phyloP scores from a whole-genome alignment of 192 early-diverging fungal genomes.

The Coemansia sp. region DNA sequence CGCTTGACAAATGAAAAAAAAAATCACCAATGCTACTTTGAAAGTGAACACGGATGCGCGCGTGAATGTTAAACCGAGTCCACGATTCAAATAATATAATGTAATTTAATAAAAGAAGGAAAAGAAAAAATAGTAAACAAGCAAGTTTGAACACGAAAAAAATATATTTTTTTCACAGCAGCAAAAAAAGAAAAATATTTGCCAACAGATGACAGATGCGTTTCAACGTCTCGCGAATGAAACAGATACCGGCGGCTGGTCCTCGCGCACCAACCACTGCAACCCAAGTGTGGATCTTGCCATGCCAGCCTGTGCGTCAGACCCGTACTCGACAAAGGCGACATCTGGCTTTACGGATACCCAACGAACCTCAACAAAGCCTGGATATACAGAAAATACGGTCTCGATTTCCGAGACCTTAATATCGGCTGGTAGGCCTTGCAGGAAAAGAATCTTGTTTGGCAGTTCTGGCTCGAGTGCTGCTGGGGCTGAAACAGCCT shows the following conservation, averaged over 20 bases:
- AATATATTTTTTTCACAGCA: neutral
- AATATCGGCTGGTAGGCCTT: constrained; percentile 76
- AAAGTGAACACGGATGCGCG: neutral
- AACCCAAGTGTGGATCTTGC: constrained; percentile 65
- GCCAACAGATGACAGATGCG: neutral
- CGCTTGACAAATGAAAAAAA: neutral
- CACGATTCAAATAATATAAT: neutral
- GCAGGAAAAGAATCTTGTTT: constrained; percentile 93
- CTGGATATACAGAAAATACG: constrained; percentile 60
- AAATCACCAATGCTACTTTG: neutral
- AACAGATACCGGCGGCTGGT: constrained; percentile 25
- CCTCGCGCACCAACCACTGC: constrained; percentile 16
- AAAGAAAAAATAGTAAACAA: neutral
- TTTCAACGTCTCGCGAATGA: constrained; percentile 32
- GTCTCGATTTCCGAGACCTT: constrained; percentile 70
- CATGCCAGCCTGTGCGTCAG: constrained; percentile 74
- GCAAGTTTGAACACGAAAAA: neutral
- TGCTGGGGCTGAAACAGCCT: constrained; percentile 7
- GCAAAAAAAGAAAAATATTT: neutral
- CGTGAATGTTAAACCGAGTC: no score
- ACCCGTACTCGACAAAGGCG: constrained; percentile 95
- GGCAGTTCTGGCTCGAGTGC: constrained; percentile 79
- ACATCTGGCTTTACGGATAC: constrained; percentile 89
- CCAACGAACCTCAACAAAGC: constrained; percentile 94
- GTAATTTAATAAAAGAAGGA: constrained; percentile 5